Base-by-base conservation (phyloP, 1,284 basidiomycete genomes). In the Ganoderma resinaceum region DNA sequence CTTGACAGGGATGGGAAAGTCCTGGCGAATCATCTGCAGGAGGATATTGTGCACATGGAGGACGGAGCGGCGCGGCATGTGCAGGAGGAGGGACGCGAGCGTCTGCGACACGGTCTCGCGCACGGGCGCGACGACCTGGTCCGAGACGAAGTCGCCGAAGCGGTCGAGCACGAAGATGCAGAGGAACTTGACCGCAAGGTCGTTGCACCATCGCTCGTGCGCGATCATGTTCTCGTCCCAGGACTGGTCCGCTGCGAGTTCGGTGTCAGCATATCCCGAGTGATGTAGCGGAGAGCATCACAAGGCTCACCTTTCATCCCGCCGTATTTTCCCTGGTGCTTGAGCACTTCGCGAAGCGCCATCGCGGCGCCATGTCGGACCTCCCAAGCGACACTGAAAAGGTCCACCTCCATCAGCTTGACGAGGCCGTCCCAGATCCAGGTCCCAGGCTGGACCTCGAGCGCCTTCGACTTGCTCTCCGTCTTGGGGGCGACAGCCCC, bases 101-200 rank as follows among this genome's bases (percentile, higher is more conserved):
- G 97, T 96, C 80, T 99, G 98, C 23, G 95, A 95, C 1, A 96
- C 96, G 0, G 95, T 98, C 80, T 99, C 98, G 60, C 98, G 90
- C 2, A 99, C 97, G 33, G 98, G 98, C 6, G 97, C 97, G 23
- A 99, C 91, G 60, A 99, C 95, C 79, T 95, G 96, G 78, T 99
- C 98, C 8, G 96, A 95, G 53, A 99, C 91, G 78, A 98, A 99
- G 82, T 99, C 98, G 9, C 97, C 96, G 74, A 99, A 98, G 18
- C 98, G 90, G 80, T 99, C 98, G 23, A 99, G 85, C n/a, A 96
- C 92, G 73, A 99, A 94, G 14, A 99, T 90, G 73, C 92, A 94
- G 1, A 99, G 87, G 62, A 99, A 89, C 73, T 93, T 93, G 12
- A 95, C 90, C 1, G 96, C 93, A 20, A 98, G 83, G 68, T 93